These are phyloP conservation scores for Chaetomiaceae sp. DNA, from an alignment of 2,329 filamentous ascomycete genomes.

Conservation along the genomic window DNA sequence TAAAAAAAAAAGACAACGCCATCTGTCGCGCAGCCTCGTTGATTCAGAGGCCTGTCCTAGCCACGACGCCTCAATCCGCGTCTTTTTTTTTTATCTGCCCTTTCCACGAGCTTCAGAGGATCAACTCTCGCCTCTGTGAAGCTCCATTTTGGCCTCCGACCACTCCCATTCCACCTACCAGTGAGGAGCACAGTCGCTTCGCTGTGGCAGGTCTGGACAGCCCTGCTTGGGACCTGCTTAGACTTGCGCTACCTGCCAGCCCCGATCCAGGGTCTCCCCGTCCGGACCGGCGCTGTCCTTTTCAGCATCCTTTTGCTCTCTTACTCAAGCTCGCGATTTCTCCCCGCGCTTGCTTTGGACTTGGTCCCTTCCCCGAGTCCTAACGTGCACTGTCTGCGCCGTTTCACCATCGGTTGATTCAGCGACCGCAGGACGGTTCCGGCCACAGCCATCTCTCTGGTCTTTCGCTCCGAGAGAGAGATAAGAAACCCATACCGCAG, in stretches of 20 bases:
- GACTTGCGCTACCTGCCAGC: slow-evolving; percentile 1
- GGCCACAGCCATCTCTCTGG: slow-evolving; percentile 7
- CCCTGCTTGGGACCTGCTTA: slow-evolving; percentile 11
- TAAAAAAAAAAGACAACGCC: slow-evolving; percentile 18
- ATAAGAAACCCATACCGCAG: not conserved
- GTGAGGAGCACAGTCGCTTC: slow-evolving; percentile 10
- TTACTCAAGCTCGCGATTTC: not conserved
- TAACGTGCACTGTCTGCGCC: not conserved
- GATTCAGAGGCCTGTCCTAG: not conserved
- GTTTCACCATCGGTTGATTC: slow-evolving; percentile 8
- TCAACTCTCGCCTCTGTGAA: not conserved
- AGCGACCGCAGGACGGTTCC: slow-evolving; percentile 24
- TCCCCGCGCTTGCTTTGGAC: not conserved
- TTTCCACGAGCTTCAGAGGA: not conserved
- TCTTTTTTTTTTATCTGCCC: slow-evolving; percentile 5
- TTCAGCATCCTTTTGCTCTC: not conserved
- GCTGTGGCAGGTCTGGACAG: slow-evolving; percentile 12
- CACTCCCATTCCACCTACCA: not conserved
- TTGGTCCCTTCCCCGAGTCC: not conserved
- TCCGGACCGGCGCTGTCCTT: slow-evolving; percentile 9
- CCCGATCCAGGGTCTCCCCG: not conserved
- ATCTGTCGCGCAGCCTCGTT: slow-evolving; percentile 11
- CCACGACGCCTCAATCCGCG: slow-evolving; percentile 8
- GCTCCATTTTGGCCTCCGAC: slow-evolving; percentile 6
- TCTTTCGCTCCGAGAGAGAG: slow-evolving; percentile 6